Base-by-base conservation (phyloP, 495 filamentous ascomycete genomes). In the Aspergillus mulundensis region DNA sequence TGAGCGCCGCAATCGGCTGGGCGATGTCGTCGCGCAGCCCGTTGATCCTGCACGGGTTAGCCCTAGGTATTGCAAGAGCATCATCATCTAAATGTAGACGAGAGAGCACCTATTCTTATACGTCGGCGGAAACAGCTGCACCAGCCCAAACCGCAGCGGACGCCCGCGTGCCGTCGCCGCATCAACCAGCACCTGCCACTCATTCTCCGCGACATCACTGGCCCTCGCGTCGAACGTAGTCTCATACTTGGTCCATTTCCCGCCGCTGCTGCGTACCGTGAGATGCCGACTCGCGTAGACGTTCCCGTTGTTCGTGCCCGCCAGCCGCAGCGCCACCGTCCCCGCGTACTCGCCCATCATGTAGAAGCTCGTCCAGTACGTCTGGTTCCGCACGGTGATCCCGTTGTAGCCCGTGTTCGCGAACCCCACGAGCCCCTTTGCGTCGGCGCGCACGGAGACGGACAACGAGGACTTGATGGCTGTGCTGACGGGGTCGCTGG, bases 71-170 rank as follows among this genome's bases (percentile, higher is more conserved):
- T 21, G 2, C 25, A 10, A 30, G 0, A n/a, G 5, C 12, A 3
- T 21, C 16, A n/a, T 16, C 7, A 1, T 21, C 14, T 7, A 41
- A 6, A 14, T 16, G 24, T 19, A 32, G 23, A 5, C n/a, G 15
- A 41, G 11, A n/a, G 12, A 18, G 5, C 57, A 66, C 63, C 63
- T 53, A 2, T 41, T 38, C 20, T 67, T 53, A 50, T 57, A 88
- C 7, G 85, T 89, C 6, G 84, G 84, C 3, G 84, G 85, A 64
- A 88, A 90, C 24, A 90, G 57, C 39, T 80, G 80, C 56, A 89
- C 81, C 28, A 87, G 65, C 47, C 84, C 80, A 60, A 89, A 85
- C 54, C 85, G 82, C 47, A 88, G 76, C 5, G 72, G 74, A 6
- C 66, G 69, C 0, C 70, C 73, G 18, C 64, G 61, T 10, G 71